Conservation (phyloP, 306 rosid species). For the Sesbania bispinosa region DNA sequence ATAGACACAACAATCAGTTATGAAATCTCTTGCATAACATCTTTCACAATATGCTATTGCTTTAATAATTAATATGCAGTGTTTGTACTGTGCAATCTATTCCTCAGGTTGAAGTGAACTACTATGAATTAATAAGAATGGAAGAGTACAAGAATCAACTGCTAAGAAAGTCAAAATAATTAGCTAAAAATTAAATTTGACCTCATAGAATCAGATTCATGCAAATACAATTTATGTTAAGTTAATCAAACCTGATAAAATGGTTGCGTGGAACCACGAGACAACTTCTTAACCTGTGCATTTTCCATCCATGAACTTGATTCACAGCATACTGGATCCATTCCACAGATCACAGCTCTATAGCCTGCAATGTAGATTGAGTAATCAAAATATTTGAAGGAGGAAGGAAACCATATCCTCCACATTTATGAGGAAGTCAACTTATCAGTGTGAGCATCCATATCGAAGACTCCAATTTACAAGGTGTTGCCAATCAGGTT, state of each 20-base stretch:
- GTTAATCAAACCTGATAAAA: conserved; percentile 63
- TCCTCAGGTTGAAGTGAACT: neutral
- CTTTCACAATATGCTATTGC: neutral
- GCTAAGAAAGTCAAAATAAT: neutral
- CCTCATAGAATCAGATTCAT: neutral
- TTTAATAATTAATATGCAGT: neutral
- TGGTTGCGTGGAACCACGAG: conserved; percentile 77
- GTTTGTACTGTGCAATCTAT: neutral
- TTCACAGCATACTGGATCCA: conserved; percentile 94
- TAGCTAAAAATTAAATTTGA: conserved; percentile 6
- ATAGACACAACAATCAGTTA: neutral
- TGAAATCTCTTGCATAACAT: conserved; percentile 29
- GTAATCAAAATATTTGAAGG: conserved; percentile 20
- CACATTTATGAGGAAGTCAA: neutral
- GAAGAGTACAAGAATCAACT: neutral
- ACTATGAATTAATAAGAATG: neutral
- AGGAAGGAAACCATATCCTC: neutral
- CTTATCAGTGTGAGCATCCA: neutral
- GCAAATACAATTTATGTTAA: neutral
- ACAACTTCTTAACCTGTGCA: conserved; percentile 60
- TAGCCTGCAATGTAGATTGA: conserved; percentile 54
- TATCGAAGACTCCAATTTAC: neutral
- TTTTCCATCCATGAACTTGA: conserved; percentile 92
- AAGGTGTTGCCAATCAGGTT: neutral
- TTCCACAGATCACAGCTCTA: conserved; percentile 83